Evolutionary conservation across 2,329 filamentous ascomycete species (phyloP).

Genomic region (Penicillium frequentans): DNA sequence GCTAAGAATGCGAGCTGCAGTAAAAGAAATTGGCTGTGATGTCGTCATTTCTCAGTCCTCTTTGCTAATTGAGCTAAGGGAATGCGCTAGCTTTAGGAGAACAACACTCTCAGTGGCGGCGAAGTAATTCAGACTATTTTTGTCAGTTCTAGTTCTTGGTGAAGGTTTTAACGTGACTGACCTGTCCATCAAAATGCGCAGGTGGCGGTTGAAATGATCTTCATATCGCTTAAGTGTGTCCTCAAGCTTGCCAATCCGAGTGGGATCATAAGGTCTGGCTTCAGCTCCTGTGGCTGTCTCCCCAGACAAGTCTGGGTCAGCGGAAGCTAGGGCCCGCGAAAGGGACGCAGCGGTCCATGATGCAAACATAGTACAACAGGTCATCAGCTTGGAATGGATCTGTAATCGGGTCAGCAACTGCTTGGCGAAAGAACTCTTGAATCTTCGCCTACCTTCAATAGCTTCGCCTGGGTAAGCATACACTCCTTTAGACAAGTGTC

Average conservation of each 20-base stretch:
- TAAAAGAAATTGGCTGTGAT: neutral
- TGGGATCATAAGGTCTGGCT: conserved; percentile 55
- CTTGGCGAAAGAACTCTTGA: too few species aligned
- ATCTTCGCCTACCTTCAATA: conserved; percentile 68
- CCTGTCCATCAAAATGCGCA: conserved; percentile 91
- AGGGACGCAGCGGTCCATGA: conserved; percentile 79
- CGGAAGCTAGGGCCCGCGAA: conserved; percentile 77
- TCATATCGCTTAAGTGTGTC: conserved; percentile 92
- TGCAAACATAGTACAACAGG: conserved; percentile 91
- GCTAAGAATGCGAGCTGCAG: neutral
- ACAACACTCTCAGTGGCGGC: conserved; percentile 97
- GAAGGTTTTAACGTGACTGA: conserved; percentile 19
- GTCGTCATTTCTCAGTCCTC: conserved; percentile 36
- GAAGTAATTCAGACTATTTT: conserved; percentile 74
- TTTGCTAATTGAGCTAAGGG: conserved; percentile 42
- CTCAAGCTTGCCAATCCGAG: conserved; percentile 71
- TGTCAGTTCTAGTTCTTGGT: conserved; percentile 1
- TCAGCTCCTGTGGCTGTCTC: conserved; percentile 29
- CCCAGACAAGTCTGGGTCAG: conserved; percentile 70
- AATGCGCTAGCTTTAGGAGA: conserved; percentile 68
- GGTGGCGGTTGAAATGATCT: conserved; percentile 83
- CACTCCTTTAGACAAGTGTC: conserved; percentile 98
- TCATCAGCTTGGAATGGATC: conserved; percentile 97
- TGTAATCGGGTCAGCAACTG: conserved; percentile 38
- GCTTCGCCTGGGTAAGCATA: conserved; percentile 96